Percentiles rank a stretch among this genome's conserved stretches.
phyloP scores from a whole-genome alignment of 805 yeast genomes.

The Metschnikowia cerradonensis region DNA sequence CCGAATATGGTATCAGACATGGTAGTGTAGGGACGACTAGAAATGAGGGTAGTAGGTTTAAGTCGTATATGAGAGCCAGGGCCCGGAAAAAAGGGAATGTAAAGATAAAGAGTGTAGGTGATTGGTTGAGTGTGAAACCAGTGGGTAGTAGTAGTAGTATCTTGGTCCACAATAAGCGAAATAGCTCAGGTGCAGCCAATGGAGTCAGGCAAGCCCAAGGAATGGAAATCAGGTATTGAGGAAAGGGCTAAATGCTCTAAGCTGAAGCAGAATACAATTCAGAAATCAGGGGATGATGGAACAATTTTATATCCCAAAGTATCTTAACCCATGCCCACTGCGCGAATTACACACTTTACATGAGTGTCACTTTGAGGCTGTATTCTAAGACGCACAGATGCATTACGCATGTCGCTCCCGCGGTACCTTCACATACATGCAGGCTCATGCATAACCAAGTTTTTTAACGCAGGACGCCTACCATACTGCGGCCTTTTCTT shows the following conservation, averaged over 20 bases:
- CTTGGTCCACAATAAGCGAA: neutral
- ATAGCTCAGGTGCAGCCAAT: neutral
- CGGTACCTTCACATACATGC: neutral
- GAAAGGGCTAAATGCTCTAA: neutral
- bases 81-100: neutral
- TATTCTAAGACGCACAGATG: conserved; percentile 4
- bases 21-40: neutral
- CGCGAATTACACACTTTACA: neutral
- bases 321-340: neutral
- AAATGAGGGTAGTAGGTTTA: neutral
- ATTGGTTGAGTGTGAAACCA: neutral
- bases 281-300: neutral
- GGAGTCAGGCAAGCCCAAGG: neutral
- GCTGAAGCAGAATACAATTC: neutral
- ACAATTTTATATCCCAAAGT: neutral
- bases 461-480: neutral
- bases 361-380: conserved; percentile 3
- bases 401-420: conserved; percentile 2
- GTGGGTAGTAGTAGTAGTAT: neutral
- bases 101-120: neutral
- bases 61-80: neutral
- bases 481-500: neutral
- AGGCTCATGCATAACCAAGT: neutral
- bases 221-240: neutral
- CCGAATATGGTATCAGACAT: neutral